Percentiles rank a stretch among this genome's conserved stretches.
Evolutionary conservation across 2,329 filamentous ascomycete species (phyloP).

Genomic region (Cladosporium colombiae): DNA sequence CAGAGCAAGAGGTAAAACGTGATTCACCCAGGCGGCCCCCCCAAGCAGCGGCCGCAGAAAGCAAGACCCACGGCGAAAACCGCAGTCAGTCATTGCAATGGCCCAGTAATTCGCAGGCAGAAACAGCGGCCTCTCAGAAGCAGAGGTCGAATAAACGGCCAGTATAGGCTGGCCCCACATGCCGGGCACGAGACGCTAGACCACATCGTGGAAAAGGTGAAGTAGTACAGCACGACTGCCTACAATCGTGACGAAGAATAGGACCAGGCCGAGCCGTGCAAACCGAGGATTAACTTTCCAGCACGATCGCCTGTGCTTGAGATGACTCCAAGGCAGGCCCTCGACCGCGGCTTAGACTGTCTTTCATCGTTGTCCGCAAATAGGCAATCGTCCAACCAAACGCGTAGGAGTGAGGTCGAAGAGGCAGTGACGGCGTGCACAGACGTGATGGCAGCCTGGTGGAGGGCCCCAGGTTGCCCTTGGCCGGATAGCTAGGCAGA

Average conservation of each 20-base stretch:
- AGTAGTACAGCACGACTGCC: slow-evolving; percentile 3
- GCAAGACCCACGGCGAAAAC: not conserved
- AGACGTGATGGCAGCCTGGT: not conserved
- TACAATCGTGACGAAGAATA: not conserved
- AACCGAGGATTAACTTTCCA: not conserved
- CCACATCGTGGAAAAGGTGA: not conserved
- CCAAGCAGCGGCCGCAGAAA: not conserved
- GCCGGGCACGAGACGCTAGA: not conserved
- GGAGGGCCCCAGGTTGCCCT: not conserved
- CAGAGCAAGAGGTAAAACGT: slow-evolving; percentile 1
- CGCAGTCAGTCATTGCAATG: slow-evolving; percentile 2
- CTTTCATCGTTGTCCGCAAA: not conserved
- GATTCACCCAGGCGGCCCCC: slow-evolving; percentile 7
- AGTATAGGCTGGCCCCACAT: not conserved
- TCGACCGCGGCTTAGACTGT: not conserved
- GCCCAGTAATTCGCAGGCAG: slow-evolving; percentile 2
- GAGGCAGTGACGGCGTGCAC: slow-evolving; percentile 5
- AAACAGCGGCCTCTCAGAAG: not conserved
- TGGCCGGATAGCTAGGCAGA: not conserved
- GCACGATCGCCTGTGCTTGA: slow-evolving; percentile 2
- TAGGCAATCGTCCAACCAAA: slow-evolving; percentile 5
- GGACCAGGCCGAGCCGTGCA: not conserved
- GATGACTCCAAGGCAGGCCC: not conserved
- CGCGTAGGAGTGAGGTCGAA: slow-evolving; percentile 1
- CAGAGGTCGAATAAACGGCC: not conserved